Conservation (phyloP, 169 alveolate genomes). For the Eimeria brunetti region DNA sequence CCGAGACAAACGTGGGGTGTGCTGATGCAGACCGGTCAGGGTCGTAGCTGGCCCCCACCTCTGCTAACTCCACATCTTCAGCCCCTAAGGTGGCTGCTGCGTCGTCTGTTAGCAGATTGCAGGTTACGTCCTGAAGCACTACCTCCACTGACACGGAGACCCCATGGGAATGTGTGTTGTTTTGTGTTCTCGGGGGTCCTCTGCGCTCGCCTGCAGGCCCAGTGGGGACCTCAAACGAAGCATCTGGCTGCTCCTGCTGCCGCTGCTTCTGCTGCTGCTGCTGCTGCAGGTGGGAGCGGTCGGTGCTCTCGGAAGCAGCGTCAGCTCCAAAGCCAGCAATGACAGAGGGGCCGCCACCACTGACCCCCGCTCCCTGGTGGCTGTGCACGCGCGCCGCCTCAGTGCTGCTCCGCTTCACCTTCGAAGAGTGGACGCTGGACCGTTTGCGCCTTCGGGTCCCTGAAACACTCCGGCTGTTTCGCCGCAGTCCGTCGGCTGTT, state of each 20-base stretch:
- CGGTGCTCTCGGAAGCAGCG: not conserved
- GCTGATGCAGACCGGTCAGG: not conserved
- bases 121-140: constrained; percentile 62
- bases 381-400: not conserved
- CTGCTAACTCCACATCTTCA: not conserved
- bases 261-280: constrained; percentile 51
- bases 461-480: not conserved
- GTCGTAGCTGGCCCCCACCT: not conserved
- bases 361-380: not conserved
- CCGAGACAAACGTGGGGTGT: constrained; percentile 30
- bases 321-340: not conserved
- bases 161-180: not conserved
- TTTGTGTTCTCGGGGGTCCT: not conserved
- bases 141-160: constrained; percentile 38
- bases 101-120: constrained; percentile 63
- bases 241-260: not conserved
- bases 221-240: not conserved
- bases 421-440: not conserved
- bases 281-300: constrained; percentile 1
- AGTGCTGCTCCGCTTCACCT: not conserved
- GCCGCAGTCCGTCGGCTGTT: constrained; percentile 5
- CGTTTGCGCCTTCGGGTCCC: constrained; percentile 45
- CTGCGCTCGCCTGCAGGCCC: constrained; percentile 16
- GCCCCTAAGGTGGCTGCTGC: constrained; percentile 23
- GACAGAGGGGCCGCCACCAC: constrained; percentile 14